These are phyloP conservation scores for Geotrichum candidum DNA, from an alignment of 1,139 yeast species.

Conservation along the genomic window DNA sequence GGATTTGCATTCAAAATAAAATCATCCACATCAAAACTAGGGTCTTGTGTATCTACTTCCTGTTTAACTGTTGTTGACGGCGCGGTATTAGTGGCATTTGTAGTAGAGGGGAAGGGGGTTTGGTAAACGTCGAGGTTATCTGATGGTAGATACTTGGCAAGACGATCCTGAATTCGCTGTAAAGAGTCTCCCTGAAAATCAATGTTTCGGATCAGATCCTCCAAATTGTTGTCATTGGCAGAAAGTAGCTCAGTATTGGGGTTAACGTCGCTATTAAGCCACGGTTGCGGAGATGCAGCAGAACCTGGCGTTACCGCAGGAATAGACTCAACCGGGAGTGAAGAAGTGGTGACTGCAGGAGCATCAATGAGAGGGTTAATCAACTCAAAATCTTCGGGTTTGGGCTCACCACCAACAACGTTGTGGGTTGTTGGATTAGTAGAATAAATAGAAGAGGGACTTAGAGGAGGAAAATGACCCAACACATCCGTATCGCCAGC, in stretches of 20 bases:
- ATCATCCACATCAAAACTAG: slow-evolving; percentile 3
- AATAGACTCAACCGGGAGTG: slow-evolving; percentile 17
- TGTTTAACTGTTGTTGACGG: background rate
- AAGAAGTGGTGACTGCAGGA: slow-evolving; percentile 5
- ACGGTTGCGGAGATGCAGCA: background rate
- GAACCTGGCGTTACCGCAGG: background rate
- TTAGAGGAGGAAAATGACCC: background rate
- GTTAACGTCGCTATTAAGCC: background rate
- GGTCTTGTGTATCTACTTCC: background rate
- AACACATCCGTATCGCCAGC: background rate
- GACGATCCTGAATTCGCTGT: slow-evolving; percentile 35
- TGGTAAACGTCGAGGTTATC: background rate
- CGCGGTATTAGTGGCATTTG: background rate
- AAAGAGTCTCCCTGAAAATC: slow-evolving; percentile 31
- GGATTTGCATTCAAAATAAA: background rate
- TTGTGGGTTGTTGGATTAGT: background rate
- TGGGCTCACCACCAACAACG: background rate
- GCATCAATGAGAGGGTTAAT: slow-evolving; percentile 8
- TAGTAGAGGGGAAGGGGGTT: background rate
- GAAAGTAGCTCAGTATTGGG: background rate
- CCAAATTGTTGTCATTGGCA: slow-evolving; percentile 20
- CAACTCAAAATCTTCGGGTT: slow-evolving; percentile 1
- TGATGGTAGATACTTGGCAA: slow-evolving; percentile 23
- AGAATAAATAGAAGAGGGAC: background rate
- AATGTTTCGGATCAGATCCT: slow-evolving; percentile 28